phyloP scores from a whole-genome alignment of 140 eudicot species.

The Flaveria floridana region DNA sequence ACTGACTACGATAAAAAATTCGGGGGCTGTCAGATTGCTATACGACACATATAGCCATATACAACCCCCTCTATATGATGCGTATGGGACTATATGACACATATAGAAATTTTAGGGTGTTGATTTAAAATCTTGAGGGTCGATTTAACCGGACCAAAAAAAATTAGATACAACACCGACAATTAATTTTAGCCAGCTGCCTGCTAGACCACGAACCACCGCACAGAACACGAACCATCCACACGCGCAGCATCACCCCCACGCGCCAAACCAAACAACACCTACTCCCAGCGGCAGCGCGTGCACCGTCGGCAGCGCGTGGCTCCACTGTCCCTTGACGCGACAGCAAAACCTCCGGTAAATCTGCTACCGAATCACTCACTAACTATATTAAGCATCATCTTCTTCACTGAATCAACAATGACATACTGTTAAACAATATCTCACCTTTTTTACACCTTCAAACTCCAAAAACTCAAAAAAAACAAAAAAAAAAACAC shows the following conservation, averaged over 20 bases:
- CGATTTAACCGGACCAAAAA: too few species aligned
- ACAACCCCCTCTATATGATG: too few species aligned
- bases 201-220: conserved; percentile 22
- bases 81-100: too few species aligned
- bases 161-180: conserved; percentile 15
- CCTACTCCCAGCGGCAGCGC: background rate
- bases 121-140: too few species aligned
- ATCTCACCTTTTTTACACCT: conserved; percentile 12
- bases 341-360: conserved; percentile 28
- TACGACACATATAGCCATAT: too few species aligned
- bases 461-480: background rate
- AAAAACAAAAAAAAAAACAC: background rate
- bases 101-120: too few species aligned
- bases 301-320: conserved; percentile 21
- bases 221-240: background rate
- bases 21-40: too few species aligned
- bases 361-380: conserved; percentile 27
- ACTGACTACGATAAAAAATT: too few species aligned
- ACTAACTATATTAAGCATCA: conserved; percentile 17
- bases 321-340: conserved; percentile 1
- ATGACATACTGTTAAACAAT: conserved; percentile 16
- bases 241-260: conserved; percentile 20
- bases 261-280: background rate
- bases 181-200: conserved; percentile 26
- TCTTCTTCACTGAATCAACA: conserved; percentile 14